phyloP scores from a whole-genome alignment of 306 rosid genomes.

The Trichosanthes cucumerina region DNA sequence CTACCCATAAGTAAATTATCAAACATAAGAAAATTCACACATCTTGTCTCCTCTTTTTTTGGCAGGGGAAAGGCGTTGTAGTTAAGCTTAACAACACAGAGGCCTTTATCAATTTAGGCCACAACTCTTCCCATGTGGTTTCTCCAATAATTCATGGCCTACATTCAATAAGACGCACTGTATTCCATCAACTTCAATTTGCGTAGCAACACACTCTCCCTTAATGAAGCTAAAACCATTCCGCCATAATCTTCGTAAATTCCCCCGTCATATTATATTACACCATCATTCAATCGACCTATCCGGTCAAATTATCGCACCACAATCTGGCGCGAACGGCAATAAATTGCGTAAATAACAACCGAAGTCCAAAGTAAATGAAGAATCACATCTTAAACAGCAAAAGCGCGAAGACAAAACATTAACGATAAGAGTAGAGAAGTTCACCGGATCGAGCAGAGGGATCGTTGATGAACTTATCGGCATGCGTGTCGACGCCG shows the following conservation, averaged over 20 bases:
- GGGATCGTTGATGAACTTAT: conserved; percentile 60
- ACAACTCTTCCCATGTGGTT: neutral
- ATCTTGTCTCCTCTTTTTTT: neutral
- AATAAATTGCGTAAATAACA: neutral
- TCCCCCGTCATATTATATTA: neutral
- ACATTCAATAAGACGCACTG: neutral
- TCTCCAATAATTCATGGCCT: neutral
- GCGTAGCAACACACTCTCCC: neutral
- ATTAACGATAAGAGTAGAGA: neutral
- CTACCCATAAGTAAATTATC: neutral
- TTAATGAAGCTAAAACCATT: neutral
- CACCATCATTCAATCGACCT: neutral
- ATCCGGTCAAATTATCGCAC: neutral
- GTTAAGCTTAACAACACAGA: neutral
- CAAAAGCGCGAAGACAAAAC: neutral
- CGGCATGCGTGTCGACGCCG: conserved; percentile 86
- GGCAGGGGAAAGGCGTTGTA: too few relatives aligned
- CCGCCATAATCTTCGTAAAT: neutral
- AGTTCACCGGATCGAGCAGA: conserved; percentile 66
- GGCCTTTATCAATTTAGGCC: neutral
- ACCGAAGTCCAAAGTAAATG: neutral
- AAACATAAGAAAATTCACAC: neutral
- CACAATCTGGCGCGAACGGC: neutral
- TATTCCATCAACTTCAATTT: neutral
- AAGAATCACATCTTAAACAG: neutral